Percentiles rank a stretch among this genome's conserved stretches.
These are phyloP conservation scores for Cutaneotrichosporon arboriforme DNA, from an alignment of 1,284 basidiomycete genomes.

Conservation along the genomic window DNA sequence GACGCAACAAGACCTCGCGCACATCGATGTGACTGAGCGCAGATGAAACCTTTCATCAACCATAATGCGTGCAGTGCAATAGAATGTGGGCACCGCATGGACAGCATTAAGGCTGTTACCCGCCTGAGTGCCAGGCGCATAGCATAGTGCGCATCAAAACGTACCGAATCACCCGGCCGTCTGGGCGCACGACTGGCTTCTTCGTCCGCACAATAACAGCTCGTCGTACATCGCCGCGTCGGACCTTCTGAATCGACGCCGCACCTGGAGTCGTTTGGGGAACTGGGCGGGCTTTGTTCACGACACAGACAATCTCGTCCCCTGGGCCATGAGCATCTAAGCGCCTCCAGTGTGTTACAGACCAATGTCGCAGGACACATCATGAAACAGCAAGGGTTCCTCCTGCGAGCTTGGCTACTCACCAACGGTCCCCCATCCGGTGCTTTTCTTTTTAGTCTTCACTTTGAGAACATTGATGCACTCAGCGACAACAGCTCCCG, in stretches of 20 bases:
- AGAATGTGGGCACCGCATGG: too few species aligned
- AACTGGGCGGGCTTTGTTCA: conserved; percentile 85
- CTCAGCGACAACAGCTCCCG: conserved; percentile 91
- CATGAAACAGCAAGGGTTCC: too few species aligned
- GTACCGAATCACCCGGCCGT: conserved; percentile 43
- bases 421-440: conserved; percentile 63
- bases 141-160: too few species aligned
- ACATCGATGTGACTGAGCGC: too few species aligned
- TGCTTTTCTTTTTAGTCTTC: conserved; percentile 60
- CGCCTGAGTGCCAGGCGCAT: too few species aligned
- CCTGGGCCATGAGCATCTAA: conserved; percentile 55
- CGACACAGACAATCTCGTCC: conserved; percentile 95
- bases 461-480: conserved; percentile 96
- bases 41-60: too few species aligned
- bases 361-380: too few species aligned
- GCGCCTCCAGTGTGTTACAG: not conserved
- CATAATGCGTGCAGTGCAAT: too few species aligned
- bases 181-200: conserved; percentile 35
- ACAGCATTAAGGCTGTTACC: too few species aligned
- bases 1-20: too few species aligned
- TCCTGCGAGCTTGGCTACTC: conserved; percentile 27
- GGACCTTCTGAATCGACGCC: conserved; percentile 63
- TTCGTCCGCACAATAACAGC: conserved; percentile 89
- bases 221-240: conserved; percentile 85
- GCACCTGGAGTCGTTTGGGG: conserved; percentile 27